These are phyloP conservation scores for Myrica gale DNA, from an alignment of 306 rosid genomes.

Conservation along the genomic window DNA sequence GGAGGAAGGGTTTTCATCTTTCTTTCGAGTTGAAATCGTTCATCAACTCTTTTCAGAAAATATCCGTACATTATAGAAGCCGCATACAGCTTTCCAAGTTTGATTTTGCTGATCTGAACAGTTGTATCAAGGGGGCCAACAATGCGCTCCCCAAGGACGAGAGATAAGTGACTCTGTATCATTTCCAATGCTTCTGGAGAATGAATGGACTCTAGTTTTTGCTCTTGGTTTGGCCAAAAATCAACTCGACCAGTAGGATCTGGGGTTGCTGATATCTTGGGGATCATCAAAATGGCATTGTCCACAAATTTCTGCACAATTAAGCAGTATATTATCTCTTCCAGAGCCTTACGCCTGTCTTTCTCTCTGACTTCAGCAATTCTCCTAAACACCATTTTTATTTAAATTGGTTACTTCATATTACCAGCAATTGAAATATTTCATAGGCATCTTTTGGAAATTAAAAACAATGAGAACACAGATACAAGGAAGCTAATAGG, in stretches of 20 bases:
- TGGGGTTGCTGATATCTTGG: slow-evolving; percentile 58
- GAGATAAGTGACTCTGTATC: slow-evolving; percentile 83
- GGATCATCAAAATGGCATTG: slow-evolving; percentile 69
- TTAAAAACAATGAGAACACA: background rate
- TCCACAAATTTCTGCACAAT: slow-evolving; percentile 66
- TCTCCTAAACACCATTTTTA: slow-evolving; percentile 59
- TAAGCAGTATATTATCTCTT: slow-evolving; percentile 84
- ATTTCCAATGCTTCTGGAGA: slow-evolving; percentile 88
- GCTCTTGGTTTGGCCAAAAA: slow-evolving; percentile 91
- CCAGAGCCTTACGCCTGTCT: slow-evolving; percentile 58
- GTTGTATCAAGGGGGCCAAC: slow-evolving; percentile 73
- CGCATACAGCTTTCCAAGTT: slow-evolving; percentile 91
- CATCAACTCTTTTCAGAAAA: slow-evolving; percentile 88
- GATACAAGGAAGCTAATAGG: slow-evolving; percentile 4
- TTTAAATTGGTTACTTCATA: slow-evolving; percentile 20
- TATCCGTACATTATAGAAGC: slow-evolving; percentile 98
- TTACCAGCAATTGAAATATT: slow-evolving; percentile 12
- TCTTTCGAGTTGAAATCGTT: slow-evolving; percentile 88
- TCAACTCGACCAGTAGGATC: slow-evolving; percentile 75
- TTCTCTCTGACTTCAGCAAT: slow-evolving; percentile 83
- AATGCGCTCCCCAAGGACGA: slow-evolving; percentile 69
- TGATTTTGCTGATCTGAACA: slow-evolving; percentile 84
- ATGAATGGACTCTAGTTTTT: slow-evolving; percentile 77
- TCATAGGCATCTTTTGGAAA: slow-evolving; percentile 26
- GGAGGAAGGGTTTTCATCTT: slow-evolving; percentile 73